Conservation (phyloP, 2,329 filamentous ascomycete genomes). For the Pseudogymnoascus verrucosus region DNA sequence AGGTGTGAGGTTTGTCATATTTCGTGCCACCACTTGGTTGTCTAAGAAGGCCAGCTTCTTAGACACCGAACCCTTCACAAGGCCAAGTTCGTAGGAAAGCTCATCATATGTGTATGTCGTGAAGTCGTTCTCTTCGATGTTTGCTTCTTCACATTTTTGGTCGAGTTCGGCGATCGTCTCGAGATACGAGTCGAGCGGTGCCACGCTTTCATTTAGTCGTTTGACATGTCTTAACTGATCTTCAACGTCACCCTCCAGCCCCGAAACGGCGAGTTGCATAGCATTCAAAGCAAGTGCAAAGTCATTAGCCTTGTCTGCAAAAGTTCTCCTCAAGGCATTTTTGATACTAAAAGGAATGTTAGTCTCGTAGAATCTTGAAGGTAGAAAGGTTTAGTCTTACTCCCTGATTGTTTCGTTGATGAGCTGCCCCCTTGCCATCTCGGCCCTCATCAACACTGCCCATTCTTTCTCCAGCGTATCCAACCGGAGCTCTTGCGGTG, state of each 20-base stretch:
- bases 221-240: conserved; percentile 86
- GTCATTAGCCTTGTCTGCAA: conserved; percentile 97
- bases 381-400: conserved; percentile 37
- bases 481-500: conserved; percentile 72
- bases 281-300: conserved; percentile 94
- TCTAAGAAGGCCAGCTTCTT: conserved; percentile 97
- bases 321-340: conserved; percentile 82
- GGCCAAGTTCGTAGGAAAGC: conserved; percentile 81
- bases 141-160: conserved; percentile 85
- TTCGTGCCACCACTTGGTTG: conserved; percentile 95
- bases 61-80: conserved; percentile 85
- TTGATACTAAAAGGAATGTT: conserved; percentile 61
- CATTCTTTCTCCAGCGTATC: conserved; percentile 79
- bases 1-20: conserved; percentile 97
- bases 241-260: conserved; percentile 93
- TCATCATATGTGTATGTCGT: conserved; percentile 99
- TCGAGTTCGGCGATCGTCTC: conserved; percentile 81
- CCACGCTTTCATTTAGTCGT: conserved; percentile 74
- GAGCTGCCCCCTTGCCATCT: conserved; percentile 81
- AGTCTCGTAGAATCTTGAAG: conserved; percentile 19
- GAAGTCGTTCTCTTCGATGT: conserved; percentile 98
- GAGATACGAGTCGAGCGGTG: conserved; percentile 85
- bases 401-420: conserved; percentile 99
- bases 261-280: conserved; percentile 87
- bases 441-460: conserved; percentile 68